Evolutionary conservation across 2,329 filamentous ascomycete genomes (phyloP).

Genomic region (Periconia macrospinosa): DNA sequence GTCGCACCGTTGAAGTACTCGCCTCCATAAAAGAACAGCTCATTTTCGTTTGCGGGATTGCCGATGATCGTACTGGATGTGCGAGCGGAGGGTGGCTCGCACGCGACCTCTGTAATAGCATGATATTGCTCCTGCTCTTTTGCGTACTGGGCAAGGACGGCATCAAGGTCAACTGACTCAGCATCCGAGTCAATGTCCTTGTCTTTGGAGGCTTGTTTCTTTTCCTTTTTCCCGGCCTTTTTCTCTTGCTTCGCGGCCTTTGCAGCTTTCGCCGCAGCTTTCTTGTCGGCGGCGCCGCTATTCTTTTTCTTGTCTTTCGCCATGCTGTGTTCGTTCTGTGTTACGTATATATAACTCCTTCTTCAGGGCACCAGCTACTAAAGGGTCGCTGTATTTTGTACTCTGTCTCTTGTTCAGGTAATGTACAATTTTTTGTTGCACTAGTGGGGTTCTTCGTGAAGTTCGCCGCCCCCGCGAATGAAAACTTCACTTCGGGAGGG

Average conservation of each 20-base stretch:
- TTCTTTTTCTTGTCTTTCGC: conserved; percentile 58
- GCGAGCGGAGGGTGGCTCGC: conserved; percentile 73
- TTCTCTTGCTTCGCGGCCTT: conserved; percentile 77
- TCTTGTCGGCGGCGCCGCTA: conserved; percentile 29
- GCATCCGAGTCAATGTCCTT: conserved; percentile 82
- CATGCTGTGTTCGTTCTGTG: conserved; percentile 38
- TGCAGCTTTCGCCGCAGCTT: conserved; percentile 55
- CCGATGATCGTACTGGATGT: conserved; percentile 81
- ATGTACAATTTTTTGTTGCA: too few species aligned
- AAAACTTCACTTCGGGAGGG: too few species aligned
- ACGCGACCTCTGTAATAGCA: conserved; percentile 83
- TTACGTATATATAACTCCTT: neutral
- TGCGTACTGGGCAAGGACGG: conserved; percentile 89
- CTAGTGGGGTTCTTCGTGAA: too few species aligned
- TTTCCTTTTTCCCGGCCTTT: conserved; percentile 74
- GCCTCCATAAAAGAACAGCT: conserved; percentile 88
- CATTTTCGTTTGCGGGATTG: conserved; percentile 82
- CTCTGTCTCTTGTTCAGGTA: too few species aligned
- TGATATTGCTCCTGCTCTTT: conserved; percentile 89
- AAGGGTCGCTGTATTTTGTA: too few species aligned
- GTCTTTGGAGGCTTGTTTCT: conserved; percentile 73
- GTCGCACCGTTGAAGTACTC: conserved; percentile 94
- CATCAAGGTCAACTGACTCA: conserved; percentile 91
- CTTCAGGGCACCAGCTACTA: too few species aligned
- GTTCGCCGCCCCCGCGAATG: too few species aligned